phyloP scores from a whole-genome alignment of 257 asterid genomes.

The Marsdenia floribunda region DNA sequence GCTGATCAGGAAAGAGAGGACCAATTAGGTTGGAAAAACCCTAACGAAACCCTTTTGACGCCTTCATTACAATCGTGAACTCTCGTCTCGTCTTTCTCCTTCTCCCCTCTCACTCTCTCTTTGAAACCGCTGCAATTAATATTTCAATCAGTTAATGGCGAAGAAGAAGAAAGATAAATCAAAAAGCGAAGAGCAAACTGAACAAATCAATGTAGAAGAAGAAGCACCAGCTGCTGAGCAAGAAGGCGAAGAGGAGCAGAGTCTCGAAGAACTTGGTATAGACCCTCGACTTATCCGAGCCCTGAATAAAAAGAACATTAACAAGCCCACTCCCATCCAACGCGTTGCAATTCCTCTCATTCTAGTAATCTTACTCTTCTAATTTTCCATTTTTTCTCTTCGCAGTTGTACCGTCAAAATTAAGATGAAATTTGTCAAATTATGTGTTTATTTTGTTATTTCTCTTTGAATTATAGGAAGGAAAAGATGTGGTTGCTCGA shows the following conservation, averaged over 20 bases:
- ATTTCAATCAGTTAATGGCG: neutral
- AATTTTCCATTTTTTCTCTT: neutral
- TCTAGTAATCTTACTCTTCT: constrained; percentile 34
- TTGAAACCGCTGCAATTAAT: neutral
- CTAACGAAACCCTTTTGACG: constrained; percentile 7
- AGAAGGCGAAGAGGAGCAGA: constrained; percentile 40
- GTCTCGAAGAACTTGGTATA: constrained; percentile 75
- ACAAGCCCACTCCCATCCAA: constrained; percentile 83
- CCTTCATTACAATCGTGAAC: neutral
- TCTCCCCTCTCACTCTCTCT: neutral
- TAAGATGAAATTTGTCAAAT: neutral
- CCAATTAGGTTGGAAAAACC: neutral
- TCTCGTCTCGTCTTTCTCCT: neutral
- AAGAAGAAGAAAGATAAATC: constrained; percentile 15
- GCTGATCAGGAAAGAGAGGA: neutral
- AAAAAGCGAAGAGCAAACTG: constrained; percentile 9
- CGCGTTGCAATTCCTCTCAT: constrained; percentile 76
- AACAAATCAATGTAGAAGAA: constrained; percentile 9
- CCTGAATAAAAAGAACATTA: constrained; percentile 53
- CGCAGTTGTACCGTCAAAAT: neutral
- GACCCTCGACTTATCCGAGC: constrained; percentile 84
- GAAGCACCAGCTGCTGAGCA: constrained; percentile 20
- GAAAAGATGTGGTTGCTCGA: constrained; percentile 92
- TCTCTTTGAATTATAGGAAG: constrained; percentile 46
- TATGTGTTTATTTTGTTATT: neutral